A percentile compares a stretch with the other conserved stretches of the same genome.
Evolutionary conservation across 306 rosid species (phyloP).

Genomic region (Benincasa hispida): DNA sequence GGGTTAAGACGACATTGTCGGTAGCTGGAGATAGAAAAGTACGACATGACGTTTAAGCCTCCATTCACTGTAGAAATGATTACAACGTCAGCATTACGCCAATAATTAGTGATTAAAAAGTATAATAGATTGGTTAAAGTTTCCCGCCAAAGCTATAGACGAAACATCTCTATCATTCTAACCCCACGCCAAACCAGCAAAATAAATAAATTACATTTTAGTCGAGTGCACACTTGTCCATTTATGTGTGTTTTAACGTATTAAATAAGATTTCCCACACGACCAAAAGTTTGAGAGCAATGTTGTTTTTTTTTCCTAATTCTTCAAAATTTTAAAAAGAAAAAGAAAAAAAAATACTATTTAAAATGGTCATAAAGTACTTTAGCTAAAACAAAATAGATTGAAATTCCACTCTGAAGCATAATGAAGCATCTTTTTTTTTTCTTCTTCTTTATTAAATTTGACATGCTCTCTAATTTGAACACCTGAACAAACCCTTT

Average conservation of each 20-base stretch:
- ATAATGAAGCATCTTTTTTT: background rate
- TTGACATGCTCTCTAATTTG: background rate
- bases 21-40: background rate
- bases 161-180: background rate
- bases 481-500: background rate
- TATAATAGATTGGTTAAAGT: background rate
- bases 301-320: background rate
- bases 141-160: background rate
- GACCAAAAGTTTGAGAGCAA: background rate
- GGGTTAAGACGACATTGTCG: background rate
- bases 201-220: background rate
- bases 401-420: no score
- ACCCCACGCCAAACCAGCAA: background rate
- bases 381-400: no score
- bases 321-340: background rate
- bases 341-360: background rate
- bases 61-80: background rate
- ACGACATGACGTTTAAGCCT: background rate
- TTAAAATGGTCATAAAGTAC: no score
- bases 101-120: background rate
- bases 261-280: background rate
- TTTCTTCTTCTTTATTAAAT: background rate
- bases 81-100: background rate
- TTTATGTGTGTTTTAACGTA: background rate
- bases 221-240: background rate